Evolutionary conservation across 2,329 filamentous ascomycete genomes (phyloP).

Genomic region (Intubia oerlemansii): DNA sequence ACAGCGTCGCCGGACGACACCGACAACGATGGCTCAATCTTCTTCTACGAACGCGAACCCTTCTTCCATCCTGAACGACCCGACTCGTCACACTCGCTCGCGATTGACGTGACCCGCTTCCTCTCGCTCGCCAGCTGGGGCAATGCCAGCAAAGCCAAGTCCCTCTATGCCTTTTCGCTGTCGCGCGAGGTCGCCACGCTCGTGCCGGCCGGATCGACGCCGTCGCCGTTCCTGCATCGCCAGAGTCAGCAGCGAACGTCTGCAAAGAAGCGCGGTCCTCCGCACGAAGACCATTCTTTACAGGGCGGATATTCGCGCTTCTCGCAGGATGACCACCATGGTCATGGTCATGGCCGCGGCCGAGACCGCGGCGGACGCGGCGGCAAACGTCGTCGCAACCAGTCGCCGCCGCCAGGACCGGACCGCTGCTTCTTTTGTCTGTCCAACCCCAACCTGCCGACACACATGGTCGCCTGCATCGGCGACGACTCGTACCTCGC

Average conservation of each 20-base stretch:
- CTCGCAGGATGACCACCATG: conserved; percentile 9
- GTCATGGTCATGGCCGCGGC: conserved; percentile 20
- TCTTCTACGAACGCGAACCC: conserved; percentile 79
- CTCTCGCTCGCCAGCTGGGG: conserved; percentile 68
- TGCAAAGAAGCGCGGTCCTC: conserved; percentile 37
- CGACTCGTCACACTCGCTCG: conserved; percentile 21
- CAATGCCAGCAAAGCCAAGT: conserved; percentile 58
- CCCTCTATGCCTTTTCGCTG: conserved; percentile 58
- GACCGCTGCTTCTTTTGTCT: conserved; percentile 90
- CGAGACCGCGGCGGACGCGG: conserved; percentile 14
- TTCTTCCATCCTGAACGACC: conserved; percentile 46
- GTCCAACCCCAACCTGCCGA: conserved; percentile 62
- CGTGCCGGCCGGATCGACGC: conserved; percentile 50
- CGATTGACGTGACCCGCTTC: conserved; percentile 56
- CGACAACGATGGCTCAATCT: conserved; percentile 13
- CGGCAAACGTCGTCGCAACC: conserved; percentile 20
- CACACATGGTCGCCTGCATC: conserved; percentile 78
- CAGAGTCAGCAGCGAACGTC: conserved; percentile 8
- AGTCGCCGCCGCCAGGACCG: conserved; percentile 41
- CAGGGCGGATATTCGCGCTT: conserved; percentile 29
- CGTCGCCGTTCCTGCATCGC: conserved; percentile 42
- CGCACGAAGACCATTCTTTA: too few relatives aligned
- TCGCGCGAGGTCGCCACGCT: conserved; percentile 38
- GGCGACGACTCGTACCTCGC: conserved; percentile 77
- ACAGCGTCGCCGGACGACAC: conserved; percentile 27